Conservation (phyloP, 2,329 filamentous ascomycete species). For the Sporothrix dimorphospora region DNA sequence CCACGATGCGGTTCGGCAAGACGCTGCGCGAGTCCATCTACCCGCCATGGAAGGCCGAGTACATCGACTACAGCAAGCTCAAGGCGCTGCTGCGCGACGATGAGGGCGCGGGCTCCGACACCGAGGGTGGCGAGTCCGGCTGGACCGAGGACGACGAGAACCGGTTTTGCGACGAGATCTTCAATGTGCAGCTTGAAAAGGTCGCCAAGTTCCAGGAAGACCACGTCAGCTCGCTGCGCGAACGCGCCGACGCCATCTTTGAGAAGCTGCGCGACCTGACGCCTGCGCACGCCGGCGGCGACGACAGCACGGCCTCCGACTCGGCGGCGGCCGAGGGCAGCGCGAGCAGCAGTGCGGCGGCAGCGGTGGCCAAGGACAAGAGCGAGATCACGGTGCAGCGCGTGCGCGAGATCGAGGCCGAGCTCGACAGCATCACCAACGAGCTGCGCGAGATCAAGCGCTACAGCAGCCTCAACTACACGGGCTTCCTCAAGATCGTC, state of each 20-base stretch:
- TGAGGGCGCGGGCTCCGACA: constrained; percentile 60
- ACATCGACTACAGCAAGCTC: constrained; percentile 94
- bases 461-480: constrained; percentile 96
- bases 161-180: constrained; percentile 89
- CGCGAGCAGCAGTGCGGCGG: constrained; percentile 46
- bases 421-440: constrained; percentile 85
- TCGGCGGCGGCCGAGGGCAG: constrained; percentile 1
- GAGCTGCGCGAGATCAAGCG: constrained; percentile 93
- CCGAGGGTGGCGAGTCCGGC: constrained; percentile 42
- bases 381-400: constrained; percentile 53
- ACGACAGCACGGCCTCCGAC: constrained; percentile 12
- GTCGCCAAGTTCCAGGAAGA: constrained; percentile 86
- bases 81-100: constrained; percentile 87
- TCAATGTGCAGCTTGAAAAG: constrained; percentile 94
- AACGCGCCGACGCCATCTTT: constrained; percentile 59
- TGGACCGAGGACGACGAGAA: constrained; percentile 97
- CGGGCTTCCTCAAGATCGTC: constrained; percentile 94
- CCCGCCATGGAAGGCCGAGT: constrained; percentile 85
- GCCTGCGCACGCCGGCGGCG: constrained; percentile 62
- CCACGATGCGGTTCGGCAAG: constrained; percentile 85
- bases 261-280: constrained; percentile 80
- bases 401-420: constrained; percentile 72
- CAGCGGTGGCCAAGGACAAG: constrained; percentile 40
- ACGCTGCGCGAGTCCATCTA: constrained; percentile 81
- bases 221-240: constrained; percentile 64